A percentile compares a stretch with the other conserved stretches of the same genome.
Conservation (phyloP, 2,329 filamentous ascomycete genomes). For the Aspergillus sp. region DNA sequence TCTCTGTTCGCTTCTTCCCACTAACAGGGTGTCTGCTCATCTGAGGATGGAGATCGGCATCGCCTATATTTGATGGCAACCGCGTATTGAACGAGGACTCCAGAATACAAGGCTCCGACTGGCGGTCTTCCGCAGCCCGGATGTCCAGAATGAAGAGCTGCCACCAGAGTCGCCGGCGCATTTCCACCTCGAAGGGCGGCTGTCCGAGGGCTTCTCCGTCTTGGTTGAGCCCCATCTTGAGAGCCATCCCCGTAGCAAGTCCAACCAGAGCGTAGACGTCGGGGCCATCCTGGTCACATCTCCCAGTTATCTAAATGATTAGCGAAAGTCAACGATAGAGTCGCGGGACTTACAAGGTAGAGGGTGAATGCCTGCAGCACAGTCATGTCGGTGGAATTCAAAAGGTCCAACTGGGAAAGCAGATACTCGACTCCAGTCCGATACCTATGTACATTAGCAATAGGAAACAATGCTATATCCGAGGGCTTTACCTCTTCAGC, state of each 20-base stretch:
- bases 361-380: conserved; percentile 22
- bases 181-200: conserved; percentile 20
- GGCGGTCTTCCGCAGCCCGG: conserved; percentile 17
- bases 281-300: conserved; percentile 14
- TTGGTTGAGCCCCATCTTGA: conserved; percentile 16
- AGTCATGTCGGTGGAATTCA: conserved; percentile 14
- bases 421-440: conserved; percentile 19
- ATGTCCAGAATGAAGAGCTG: conserved; percentile 23
- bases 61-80: conserved; percentile 17
- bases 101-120: conserved; percentile 11
- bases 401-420: conserved; percentile 11
- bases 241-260: conserved; percentile 13
- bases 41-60: conserved; percentile 13
- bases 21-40: conserved; percentile 8
- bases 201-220: conserved; percentile 4
- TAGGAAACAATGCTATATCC: background rate
- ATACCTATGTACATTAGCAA: conserved; percentile 15
- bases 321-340: background rate
- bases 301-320: conserved; percentile 16
- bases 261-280: conserved; percentile 12
- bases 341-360: conserved; percentile 19
- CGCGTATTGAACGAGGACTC: conserved; percentile 14
- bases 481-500: conserved; percentile 13
- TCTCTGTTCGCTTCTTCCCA: conserved; percentile 20
- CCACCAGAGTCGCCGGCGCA: conserved; percentile 26